Conservation (phyloP, 345 rosid species). For the Conringia planisiliqua region DNA sequence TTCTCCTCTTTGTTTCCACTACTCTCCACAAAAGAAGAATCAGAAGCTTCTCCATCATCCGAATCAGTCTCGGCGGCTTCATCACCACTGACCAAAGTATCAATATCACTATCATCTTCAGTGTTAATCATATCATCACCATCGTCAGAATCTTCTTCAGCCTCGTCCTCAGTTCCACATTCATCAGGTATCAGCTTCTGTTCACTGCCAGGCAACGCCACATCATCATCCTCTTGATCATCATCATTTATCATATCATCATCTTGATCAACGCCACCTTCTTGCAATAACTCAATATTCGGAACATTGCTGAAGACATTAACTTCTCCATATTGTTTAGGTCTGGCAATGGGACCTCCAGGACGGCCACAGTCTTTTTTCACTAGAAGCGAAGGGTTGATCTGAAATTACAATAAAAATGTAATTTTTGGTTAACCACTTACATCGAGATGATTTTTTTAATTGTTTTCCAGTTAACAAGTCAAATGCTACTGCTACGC, state of each 20-base stretch:
- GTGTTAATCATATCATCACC: slow-evolving; percentile 15
- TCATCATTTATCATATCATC: too few relatives aligned
- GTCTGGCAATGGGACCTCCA: slow-evolving; percentile 61
- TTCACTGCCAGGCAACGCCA: slow-evolving; percentile 35
- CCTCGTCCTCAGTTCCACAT: slow-evolving; percentile 39
- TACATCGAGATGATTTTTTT: too few relatives aligned
- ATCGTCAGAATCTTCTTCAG: slow-evolving; percentile 34
- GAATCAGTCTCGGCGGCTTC: slow-evolving; percentile 33
- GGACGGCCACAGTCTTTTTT: slow-evolving; percentile 97
- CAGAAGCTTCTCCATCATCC: slow-evolving; percentile 30
- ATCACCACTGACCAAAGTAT: slow-evolving; percentile 37
- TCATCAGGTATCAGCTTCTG: slow-evolving; percentile 26
- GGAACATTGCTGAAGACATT: slow-evolving; percentile 60
- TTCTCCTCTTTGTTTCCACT: slow-evolving; percentile 27
- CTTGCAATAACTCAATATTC: slow-evolving; percentile 65
- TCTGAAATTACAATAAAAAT: slow-evolving; percentile 40
- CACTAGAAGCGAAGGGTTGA: slow-evolving; percentile 83
- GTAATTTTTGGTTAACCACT: not conserved
- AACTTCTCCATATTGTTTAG: slow-evolving; percentile 82
- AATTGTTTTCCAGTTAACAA: not conserved
- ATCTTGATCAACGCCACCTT: slow-evolving; percentile 36
- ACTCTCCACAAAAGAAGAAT: slow-evolving; percentile 19
- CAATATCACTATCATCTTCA: slow-evolving; percentile 43
- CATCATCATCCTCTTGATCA: too few relatives aligned
- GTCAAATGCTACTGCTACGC: slow-evolving; percentile 35